Evolutionary conservation across 1,284 basidiomycete species (phyloP).

Genomic region (Bondarzewia mesenterica): DNA sequence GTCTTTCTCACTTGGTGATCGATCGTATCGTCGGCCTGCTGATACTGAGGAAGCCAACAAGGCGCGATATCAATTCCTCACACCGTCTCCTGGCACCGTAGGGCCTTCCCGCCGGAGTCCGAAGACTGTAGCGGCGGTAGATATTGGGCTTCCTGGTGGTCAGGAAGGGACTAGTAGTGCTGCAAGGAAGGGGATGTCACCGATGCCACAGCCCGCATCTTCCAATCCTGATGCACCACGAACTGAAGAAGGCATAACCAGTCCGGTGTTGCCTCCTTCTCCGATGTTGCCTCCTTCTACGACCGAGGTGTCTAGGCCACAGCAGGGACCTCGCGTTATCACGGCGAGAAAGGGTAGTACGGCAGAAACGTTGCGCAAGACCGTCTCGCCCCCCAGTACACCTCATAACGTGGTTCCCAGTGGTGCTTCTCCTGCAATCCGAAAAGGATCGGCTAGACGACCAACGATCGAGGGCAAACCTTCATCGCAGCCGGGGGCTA

Average conservation of each 20-base stretch:
- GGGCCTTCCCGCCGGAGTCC: not conserved
- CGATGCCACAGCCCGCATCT: not conserved
- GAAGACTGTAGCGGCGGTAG: not conserved
- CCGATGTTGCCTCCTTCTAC: not conserved
- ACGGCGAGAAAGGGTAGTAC: conserved; percentile 19
- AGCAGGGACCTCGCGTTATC: not conserved
- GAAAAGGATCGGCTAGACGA: conserved; percentile 6
- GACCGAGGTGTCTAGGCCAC: not conserved
- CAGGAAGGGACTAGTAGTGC: not conserved
- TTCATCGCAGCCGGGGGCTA: conserved; percentile 6
- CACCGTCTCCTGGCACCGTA: not conserved
- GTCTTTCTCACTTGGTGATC: not conserved
- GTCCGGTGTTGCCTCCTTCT: not conserved
- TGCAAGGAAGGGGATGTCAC: not conserved
- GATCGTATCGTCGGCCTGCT: conserved; percentile 6
- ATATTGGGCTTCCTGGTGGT: not conserved
- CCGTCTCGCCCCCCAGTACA: conserved; percentile 26
- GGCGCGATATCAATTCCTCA: not conserved
- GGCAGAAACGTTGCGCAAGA: conserved; percentile 23
- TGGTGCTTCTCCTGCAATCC: conserved; percentile 13
- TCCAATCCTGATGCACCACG: not conserved
- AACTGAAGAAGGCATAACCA: not conserved
- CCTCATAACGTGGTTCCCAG: conserved; percentile 19
- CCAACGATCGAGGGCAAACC: conserved; percentile 3
- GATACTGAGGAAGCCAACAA: conserved; percentile 1